Base-by-base conservation (phyloP, 768 basidiomycete species). In the Lyophyllum decastes region DNA sequence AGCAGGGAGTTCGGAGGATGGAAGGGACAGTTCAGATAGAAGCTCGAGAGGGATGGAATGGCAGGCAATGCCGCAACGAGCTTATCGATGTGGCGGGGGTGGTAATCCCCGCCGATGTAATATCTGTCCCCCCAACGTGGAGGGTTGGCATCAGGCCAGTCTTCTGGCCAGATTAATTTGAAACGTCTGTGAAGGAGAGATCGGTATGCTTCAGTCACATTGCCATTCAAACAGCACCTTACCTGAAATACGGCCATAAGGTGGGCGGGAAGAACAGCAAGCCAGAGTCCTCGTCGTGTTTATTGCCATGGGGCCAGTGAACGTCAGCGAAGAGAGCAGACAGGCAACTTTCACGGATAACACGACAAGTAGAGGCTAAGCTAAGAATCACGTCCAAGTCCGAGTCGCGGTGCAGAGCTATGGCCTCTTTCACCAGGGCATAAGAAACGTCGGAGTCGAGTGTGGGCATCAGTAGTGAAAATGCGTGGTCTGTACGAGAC, bases 151-250 rank as follows among this genome's bases (percentile, higher is more conserved):
- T 79, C 78, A 2, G 74, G 73, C 78, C 78, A 78, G 48, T 77
- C 72, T 58, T 78, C 78, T 11, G 78, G 78, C 78, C 78, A 79
- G 41, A 73, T 66, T 2, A 79, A 62, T 50, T 69, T 64, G 34
- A 79, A 73, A 22, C 63, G 67, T 59, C 78, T 78, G 54, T 3
- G 38, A 49, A 45, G 34, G 34, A 27, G 25, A n/a, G 54, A 48
- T 24, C 14, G 16, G 49, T 48, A 12, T 26, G 34, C 30, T 17
- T 30, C 16, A 24, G 34, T 26, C 25, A 34, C 14, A 41, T n/a
- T 16, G n/a, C 40, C 38, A 45, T 24, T 24, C 11, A 4, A 12
- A 22, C 12, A n/a, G 24, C 48, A 24, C 17, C 73, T 63, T 62
- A 75, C 76, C 66, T 72, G 66, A 79, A 73, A 55, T 70, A 72